phyloP scores from a whole-genome alignment of 2,329 filamentous ascomycete genomes.

The Grosmannia huntii region DNA sequence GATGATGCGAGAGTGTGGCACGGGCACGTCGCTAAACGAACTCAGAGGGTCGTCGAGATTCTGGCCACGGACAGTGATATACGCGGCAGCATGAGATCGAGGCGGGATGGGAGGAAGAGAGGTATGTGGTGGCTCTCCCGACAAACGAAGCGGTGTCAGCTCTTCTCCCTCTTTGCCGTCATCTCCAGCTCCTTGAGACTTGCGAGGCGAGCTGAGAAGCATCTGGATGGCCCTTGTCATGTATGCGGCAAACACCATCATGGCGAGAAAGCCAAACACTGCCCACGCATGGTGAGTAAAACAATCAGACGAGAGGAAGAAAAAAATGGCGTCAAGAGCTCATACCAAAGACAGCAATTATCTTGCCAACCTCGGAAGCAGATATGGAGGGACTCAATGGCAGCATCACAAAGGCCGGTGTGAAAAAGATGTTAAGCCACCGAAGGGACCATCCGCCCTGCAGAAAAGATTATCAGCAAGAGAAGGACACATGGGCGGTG shows the following conservation, averaged over 20 bases:
- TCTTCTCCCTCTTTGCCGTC: slow-evolving; percentile 11
- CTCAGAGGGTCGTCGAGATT: slow-evolving; percentile 11
- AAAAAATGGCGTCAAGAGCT: neutral
- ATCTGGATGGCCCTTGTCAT: slow-evolving; percentile 41
- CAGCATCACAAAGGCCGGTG: slow-evolving; percentile 44
- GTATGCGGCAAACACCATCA: slow-evolving; percentile 40
- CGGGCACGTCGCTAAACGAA: slow-evolving; percentile 12
- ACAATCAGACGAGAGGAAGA: neutral
- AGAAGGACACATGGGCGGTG: neutral
- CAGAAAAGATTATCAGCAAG: slow-evolving; percentile 6
- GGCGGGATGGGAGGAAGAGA: slow-evolving; percentile 5
- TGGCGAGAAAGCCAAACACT: slow-evolving; percentile 43
- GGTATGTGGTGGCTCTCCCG: neutral
- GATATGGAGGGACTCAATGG: slow-evolving; percentile 42
- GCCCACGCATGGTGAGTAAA: neutral
- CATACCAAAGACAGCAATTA: slow-evolving; percentile 45
- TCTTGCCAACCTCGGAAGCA: slow-evolving; percentile 41
- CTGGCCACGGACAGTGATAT: slow-evolving; percentile 13
- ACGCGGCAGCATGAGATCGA: slow-evolving; percentile 9
- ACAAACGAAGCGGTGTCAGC: slow-evolving; percentile 8
- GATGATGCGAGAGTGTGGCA: slow-evolving; percentile 12
- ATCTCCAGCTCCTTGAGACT: slow-evolving; percentile 37
- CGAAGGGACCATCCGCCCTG: slow-evolving; percentile 43
- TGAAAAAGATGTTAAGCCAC: slow-evolving; percentile 48
- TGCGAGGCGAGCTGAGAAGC: slow-evolving; percentile 36